Base-by-base conservation (phyloP, 768 basidiomycete genomes). In the Candolleomyces eurysporus region DNA sequence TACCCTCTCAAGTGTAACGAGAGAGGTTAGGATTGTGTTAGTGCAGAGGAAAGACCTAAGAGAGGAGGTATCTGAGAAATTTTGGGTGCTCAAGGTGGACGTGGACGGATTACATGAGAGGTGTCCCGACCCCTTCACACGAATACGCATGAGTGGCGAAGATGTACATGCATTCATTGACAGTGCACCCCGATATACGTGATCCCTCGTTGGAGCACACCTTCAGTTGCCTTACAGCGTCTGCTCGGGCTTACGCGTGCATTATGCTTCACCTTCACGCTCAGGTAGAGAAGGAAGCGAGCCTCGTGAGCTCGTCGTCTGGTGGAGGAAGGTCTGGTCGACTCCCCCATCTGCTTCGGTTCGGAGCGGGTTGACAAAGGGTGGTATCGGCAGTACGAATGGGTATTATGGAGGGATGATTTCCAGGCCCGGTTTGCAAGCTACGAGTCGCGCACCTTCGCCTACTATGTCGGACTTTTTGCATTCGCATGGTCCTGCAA, bases 181-280 rank as follows among this genome's bases (percentile, higher is more conserved):
- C 61, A 1, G 63, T 79, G 8, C 83, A 78, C 50, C 80, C 77
- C 2, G 68, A 73, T 22, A 68, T 79, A 64, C n/a, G n/a, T n/a
- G n/a, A n/a, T n/a, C n/a, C n/a, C n/a, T n/a, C n/a, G n/a, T n/a
- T n/a, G n/a, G n/a, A 71, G 26, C 76, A 79, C 4, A 78, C 80
- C 6, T 81, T 85, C 17, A 76, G 77, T 13, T 72, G 76, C 4
- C 74, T 90, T 21, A 81, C 85, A 14, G 81, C 82, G 5, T 85
- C 89, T 0, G 84, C 89, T 14, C 82, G 91, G 3, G 84, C 91
- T 2, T 94, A 92, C 69, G 89, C 87, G 0, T 84, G 90, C n/a
- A 83, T 94, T 5, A 84, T 94, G 1, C 76, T 94, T 30, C 84
- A 92, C 17, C 78, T 94, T 17, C 84, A 92, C 9, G 84, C 84